Evolutionary conservation across 2,329 filamentous ascomycete genomes (phyloP).

Genomic region (Colletotrichum liaoningense): DNA sequence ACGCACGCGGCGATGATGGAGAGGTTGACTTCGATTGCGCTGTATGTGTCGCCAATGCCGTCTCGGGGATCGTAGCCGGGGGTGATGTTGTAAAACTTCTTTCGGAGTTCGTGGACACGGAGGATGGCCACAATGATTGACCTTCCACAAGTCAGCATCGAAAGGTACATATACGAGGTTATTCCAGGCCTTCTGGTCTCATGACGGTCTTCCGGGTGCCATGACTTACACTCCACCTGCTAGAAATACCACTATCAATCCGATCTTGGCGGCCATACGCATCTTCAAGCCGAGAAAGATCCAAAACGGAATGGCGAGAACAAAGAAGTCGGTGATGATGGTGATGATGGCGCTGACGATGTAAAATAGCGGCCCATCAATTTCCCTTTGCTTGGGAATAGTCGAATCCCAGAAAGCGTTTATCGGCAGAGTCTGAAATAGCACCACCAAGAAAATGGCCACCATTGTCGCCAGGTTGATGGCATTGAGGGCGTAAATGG

Average conservation of each 20-base stretch:
- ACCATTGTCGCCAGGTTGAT: slow-evolving; percentile 49
- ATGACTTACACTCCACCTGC: slow-evolving; percentile 50
- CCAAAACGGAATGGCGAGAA: slow-evolving; percentile 48
- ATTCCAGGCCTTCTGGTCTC: background rate
- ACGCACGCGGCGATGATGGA: slow-evolving; percentile 51
- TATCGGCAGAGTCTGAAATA: slow-evolving; percentile 54
- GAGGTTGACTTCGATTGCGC: slow-evolving; percentile 48
- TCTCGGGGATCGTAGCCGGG: slow-evolving; percentile 8
- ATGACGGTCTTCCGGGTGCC: background rate
- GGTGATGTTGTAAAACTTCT: slow-evolving; percentile 12
- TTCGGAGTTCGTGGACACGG: slow-evolving; percentile 11
- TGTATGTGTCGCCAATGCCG: slow-evolving; percentile 42
- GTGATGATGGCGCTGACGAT: slow-evolving; percentile 12
- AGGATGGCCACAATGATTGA: slow-evolving; percentile 16
- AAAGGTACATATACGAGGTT: no score
- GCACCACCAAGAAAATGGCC: slow-evolving; percentile 49
- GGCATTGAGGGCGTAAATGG: slow-evolving; percentile 44
- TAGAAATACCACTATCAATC: slow-evolving; percentile 52
- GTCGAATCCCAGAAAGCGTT: slow-evolving; percentile 45
- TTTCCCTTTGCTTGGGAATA: background rate
- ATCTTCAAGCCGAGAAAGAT: slow-evolving; percentile 55
- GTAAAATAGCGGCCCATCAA: slow-evolving; percentile 7
- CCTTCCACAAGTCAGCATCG: slow-evolving; percentile 18
- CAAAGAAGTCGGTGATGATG: slow-evolving; percentile 28
- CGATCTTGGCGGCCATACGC: slow-evolving; percentile 49